Base-by-base conservation (phyloP, 2,329 filamentous ascomycete genomes). In the Huntiella omanensis region DNA sequence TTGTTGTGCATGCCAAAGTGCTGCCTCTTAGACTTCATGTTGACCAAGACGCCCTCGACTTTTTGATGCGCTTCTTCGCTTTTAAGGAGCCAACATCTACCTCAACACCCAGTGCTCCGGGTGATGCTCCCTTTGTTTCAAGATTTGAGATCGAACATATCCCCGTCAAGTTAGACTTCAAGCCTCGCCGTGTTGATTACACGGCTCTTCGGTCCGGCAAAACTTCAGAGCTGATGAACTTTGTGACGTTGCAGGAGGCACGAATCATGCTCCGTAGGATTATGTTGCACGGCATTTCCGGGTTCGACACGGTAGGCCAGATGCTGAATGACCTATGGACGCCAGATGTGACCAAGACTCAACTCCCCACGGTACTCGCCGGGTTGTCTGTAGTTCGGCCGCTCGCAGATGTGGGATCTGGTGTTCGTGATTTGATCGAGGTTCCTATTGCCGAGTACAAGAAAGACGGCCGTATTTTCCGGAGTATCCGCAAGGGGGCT, bases 141-240 rank as follows among this genome's bases (percentile, higher is more conserved):
- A 75, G 91, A 45, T 80, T 85, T 1, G 91, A 96, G 62, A 71
- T 98, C 40, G 82, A 84, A 52, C 75, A 83, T 3, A 74, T 98
- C 17, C 78, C 78, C 2, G 71, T 98, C 47, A 86, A 82, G 56
- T 75, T 77, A 3, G 91, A 98, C 61, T 98, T 98, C 64, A 98
- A 98, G 60, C 91, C 91, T 6, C 96, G 98, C 62, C 77, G 85
- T n/a, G 84, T 98, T 13, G 88, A 98, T 60, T 98, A 98, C 55
- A 83, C 79, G 0, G 87, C 87, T 3, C 71, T 98, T 3, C 78
- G 87, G 19, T 95, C 91, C 1, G 91, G 91, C 1, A 85, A 84
- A 53, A 96, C 91, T 0, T 93, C 85, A 0, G 91, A 98, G 59
- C 93, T 98, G 56, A 96, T 96, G 87, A 98, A 98, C 60, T 95